phyloP scores from a whole-genome alignment of 192 early-diverging fungal species.

The Coemansia sp. region DNA sequence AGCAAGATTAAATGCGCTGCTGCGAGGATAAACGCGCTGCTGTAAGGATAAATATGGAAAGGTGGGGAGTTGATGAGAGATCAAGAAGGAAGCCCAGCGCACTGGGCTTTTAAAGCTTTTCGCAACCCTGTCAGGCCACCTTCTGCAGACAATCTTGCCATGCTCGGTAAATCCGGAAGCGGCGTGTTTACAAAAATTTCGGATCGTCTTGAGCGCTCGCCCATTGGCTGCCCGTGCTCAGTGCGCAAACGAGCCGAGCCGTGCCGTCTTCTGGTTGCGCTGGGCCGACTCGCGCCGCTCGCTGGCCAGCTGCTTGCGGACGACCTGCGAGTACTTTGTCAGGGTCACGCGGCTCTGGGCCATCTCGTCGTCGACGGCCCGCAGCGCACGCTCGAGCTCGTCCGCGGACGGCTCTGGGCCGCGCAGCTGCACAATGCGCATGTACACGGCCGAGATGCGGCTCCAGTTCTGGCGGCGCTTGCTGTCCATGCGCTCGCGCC shows the following conservation, averaged over 20 bases:
- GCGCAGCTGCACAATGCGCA: conserved; percentile 31
- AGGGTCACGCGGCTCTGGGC: conserved; percentile 17
- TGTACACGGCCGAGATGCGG: conserved; percentile 42
- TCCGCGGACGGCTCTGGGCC: conserved; percentile 5
- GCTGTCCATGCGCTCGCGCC: conserved; percentile 48
- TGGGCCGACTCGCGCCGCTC: conserved; percentile 19
- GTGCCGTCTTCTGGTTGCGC: not conserved
- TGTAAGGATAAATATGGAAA: not conserved
- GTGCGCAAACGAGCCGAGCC: not conserved
- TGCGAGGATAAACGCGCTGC: too few relatives aligned
- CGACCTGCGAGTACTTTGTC: conserved; percentile 32
- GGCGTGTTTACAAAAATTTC: not conserved
- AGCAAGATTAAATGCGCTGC: too few relatives aligned
- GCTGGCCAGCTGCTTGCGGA: conserved; percentile 30
- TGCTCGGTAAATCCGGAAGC: not conserved
- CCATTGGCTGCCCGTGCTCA: not conserved
- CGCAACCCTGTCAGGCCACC: too few relatives aligned
- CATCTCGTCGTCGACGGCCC: conserved; percentile 24
- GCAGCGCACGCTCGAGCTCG: conserved; percentile 28
- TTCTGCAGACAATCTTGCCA: too few relatives aligned
- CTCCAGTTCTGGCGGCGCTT: conserved; percentile 43
- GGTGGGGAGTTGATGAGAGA: conserved; percentile 6
- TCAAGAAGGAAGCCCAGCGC: conserved; percentile 1
- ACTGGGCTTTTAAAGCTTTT: too few relatives aligned
- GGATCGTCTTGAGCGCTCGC: not conserved